A percentile compares a stretch with the other conserved stretches of the same genome.
Evolutionary conservation across 805 yeast species (phyloP).

Genomic region (Kuraishia borneana): DNA sequence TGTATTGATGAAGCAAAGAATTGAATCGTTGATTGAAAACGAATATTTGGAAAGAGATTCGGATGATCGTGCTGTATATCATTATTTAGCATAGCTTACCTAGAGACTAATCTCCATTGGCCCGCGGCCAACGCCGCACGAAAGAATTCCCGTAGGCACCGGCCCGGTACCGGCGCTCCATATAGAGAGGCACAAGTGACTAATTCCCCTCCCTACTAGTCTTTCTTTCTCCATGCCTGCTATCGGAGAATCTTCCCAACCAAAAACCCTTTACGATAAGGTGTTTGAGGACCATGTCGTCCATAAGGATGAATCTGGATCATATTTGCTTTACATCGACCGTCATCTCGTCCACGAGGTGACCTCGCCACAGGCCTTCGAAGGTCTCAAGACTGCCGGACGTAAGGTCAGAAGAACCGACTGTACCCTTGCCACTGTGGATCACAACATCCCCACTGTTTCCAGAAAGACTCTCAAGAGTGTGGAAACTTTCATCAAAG

Average conservation of each 20-base stretch:
- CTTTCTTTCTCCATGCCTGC: slow-evolving; percentile 14
- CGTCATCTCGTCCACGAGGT: slow-evolving; percentile 98
- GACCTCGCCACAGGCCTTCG: slow-evolving; percentile 98
- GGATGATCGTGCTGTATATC: slow-evolving; percentile 46
- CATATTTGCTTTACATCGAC: slow-evolving; percentile 82
- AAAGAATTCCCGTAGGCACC: background rate
- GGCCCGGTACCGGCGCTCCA: background rate
- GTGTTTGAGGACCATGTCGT: slow-evolving; percentile 93
- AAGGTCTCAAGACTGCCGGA: slow-evolving; percentile 82
- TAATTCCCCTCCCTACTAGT: background rate
- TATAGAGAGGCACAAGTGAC: background rate
- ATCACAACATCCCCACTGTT: slow-evolving; percentile 93
- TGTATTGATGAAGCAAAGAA: slow-evolving; percentile 53
- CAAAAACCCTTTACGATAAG: slow-evolving; percentile 86
- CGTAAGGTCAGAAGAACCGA: slow-evolving; percentile 85
- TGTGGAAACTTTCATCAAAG: slow-evolving; percentile 72
- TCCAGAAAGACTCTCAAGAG: slow-evolving; percentile 71
- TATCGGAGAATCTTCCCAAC: slow-evolving; percentile 23
- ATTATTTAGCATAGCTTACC: slow-evolving; percentile 44
- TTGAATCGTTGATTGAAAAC: slow-evolving; percentile 66
- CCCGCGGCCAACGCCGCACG: background rate
- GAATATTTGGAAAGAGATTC: slow-evolving; percentile 72
- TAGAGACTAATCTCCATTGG: background rate
- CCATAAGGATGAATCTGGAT: slow-evolving; percentile 79
- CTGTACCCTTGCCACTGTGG: slow-evolving; percentile 91